Conservation (phyloP, 2,329 filamentous ascomycete species). For the Clonostachys rosea region DNA sequence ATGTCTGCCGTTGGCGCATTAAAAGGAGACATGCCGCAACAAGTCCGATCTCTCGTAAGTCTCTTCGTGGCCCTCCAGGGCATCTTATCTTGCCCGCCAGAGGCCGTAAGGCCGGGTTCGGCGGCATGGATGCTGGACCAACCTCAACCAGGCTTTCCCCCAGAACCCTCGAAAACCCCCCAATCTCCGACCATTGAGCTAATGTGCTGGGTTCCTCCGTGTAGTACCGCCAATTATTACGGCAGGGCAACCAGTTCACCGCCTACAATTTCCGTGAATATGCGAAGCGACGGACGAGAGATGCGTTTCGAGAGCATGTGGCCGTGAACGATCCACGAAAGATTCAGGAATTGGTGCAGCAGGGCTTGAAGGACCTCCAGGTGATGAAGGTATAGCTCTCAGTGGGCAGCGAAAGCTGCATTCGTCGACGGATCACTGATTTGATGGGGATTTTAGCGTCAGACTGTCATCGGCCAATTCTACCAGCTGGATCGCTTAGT, state of each 20-base stretch:
- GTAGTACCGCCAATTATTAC: constrained; percentile 88
- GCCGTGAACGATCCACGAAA: constrained; percentile 66
- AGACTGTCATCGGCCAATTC: constrained; percentile 93
- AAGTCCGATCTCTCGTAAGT: constrained; percentile 53
- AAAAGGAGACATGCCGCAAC: constrained; percentile 51
- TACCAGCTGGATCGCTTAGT: constrained; percentile 89
- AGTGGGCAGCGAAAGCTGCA: neutral
- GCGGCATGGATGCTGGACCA: no score
- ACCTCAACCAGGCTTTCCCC: no score
- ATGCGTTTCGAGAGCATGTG: constrained; percentile 83
- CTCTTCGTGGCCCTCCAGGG: neutral
- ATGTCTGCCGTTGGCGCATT: constrained; percentile 31
- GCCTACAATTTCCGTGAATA: constrained; percentile 99
- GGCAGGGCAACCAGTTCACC: constrained; percentile 81
- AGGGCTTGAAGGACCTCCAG: constrained; percentile 81
- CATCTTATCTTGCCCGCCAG: neutral
- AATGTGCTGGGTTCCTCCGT: neutral
- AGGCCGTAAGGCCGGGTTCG: no score
- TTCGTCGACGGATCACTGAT: neutral
- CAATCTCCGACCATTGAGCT: no score
- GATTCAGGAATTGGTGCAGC: constrained; percentile 86
- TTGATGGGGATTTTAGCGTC: constrained; percentile 57
- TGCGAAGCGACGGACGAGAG: constrained; percentile 81
- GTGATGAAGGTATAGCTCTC: constrained; percentile 70
- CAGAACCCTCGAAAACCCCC: no score